A percentile compares a stretch with the other conserved stretches of the same genome.
Evolutionary conservation across 371 early-diverging fungal species (phyloP).

Genomic region (Lichtheimia ornata): DNA sequence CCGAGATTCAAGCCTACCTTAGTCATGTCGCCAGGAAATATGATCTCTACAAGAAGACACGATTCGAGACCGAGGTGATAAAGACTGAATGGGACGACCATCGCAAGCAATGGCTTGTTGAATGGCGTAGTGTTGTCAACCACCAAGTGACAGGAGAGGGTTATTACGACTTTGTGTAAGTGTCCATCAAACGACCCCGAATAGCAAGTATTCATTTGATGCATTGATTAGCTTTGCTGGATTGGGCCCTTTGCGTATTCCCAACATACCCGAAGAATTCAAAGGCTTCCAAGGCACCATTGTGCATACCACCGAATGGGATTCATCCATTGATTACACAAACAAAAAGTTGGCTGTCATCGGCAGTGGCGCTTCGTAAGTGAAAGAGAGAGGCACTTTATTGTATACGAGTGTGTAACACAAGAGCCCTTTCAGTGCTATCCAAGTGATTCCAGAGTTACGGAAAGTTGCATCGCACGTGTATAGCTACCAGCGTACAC

Average conservation of each 20-base stretch:
- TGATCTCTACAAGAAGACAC: conserved; percentile 44
- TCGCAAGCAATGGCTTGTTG: conserved; percentile 48
- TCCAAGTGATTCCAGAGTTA: conserved; percentile 55
- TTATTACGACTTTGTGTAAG: conserved; percentile 39
- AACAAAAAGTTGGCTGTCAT: conserved; percentile 53
- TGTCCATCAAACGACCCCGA: too few species aligned
- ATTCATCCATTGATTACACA: conserved; percentile 43
- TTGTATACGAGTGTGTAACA: not conserved
- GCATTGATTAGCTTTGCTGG: conserved; percentile 28
- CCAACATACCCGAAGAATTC: conserved; percentile 51
- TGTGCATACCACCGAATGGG: conserved; percentile 56
- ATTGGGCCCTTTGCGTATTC: conserved; percentile 48
- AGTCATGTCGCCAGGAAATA: conserved; percentile 49
- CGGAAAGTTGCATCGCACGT: conserved; percentile 46
- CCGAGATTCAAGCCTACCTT: conserved; percentile 57
- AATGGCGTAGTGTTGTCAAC: conserved; percentile 16
- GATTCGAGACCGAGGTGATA: conserved; percentile 48
- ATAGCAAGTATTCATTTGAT: too few species aligned
- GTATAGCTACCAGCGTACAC: conserved; percentile 57
- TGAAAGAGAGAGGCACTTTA: not conserved
- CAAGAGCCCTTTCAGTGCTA: conserved; percentile 29
- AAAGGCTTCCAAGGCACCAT: conserved; percentile 45
- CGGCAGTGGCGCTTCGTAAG: conserved; percentile 59
- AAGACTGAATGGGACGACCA: conserved; percentile 44
- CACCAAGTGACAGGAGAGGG: conserved; percentile 10